phyloP scores from a whole-genome alignment of 345 rosid species.

The Arabis hirsuta region DNA sequence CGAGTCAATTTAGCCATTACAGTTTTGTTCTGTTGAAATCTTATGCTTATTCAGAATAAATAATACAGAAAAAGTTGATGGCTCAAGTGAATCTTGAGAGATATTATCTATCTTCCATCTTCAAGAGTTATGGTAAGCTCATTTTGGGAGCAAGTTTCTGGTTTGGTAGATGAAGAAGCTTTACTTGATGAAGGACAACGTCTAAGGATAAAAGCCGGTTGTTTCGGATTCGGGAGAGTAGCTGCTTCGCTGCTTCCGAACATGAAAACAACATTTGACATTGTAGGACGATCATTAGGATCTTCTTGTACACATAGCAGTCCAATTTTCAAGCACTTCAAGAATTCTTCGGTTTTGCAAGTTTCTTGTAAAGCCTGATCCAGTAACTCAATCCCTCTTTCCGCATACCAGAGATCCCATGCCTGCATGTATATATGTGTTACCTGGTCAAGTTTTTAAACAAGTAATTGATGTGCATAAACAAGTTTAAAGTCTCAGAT shows the following conservation, averaged over 20 bases:
- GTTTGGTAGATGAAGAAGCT: conserved; percentile 55
- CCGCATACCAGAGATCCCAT: conserved; percentile 60
- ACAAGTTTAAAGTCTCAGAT: conserved; percentile 14
- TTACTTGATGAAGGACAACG: conserved; percentile 52
- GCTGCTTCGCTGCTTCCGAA: conserved; percentile 47
- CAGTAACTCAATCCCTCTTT: conserved; percentile 45
- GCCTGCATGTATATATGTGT: conserved; percentile 45
- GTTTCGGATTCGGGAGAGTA: conserved; percentile 56
- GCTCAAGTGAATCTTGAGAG: conserved; percentile 8
- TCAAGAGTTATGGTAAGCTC: conserved; percentile 54
- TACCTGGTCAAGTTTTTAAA: conserved; percentile 13
- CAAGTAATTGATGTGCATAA: background rate
- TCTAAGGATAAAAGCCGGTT: conserved; percentile 52
- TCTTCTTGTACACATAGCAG: conserved; percentile 66
- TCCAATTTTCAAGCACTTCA: conserved; percentile 58
- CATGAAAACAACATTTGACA: conserved; percentile 61
- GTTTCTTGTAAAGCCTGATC: conserved; percentile 46
- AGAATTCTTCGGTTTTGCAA: conserved; percentile 34
- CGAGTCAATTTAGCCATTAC: conserved; percentile 9
- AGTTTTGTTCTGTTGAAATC: background rate
- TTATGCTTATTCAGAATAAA: background rate
- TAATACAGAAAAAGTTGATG: background rate
- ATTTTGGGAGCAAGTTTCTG: conserved; percentile 54
- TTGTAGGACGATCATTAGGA: conserved; percentile 60
- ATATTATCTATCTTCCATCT: conserved; percentile 55